A percentile compares a stretch with the other conserved stretches of the same genome.
phyloP scores from a whole-genome alignment of 495 filamentous ascomycete genomes.

The Hyaloscypha finlandica region DNA sequence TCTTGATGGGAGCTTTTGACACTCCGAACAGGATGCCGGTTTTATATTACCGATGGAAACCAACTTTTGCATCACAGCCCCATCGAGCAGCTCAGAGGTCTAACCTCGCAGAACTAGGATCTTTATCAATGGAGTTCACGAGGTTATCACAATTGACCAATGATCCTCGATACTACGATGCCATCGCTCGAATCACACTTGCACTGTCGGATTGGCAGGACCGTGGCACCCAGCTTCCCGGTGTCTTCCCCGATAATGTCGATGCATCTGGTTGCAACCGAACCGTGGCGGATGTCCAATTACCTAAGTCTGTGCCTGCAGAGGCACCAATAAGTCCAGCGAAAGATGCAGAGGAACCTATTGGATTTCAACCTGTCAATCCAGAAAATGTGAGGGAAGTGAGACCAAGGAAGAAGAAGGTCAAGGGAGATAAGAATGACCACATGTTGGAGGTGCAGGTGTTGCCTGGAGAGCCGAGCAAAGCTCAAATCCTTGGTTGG shows the following conservation, averaged over 20 bases:
- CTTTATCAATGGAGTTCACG: constrained; percentile 93
- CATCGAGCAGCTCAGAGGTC: constrained; percentile 64
- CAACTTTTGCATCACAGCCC: constrained; percentile 61
- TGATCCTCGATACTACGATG: constrained; percentile 89
- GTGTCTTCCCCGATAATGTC: constrained; percentile 79
- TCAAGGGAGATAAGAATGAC: constrained; percentile 8
- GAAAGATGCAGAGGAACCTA: constrained; percentile 15
- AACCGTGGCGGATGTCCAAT: constrained; percentile 30
- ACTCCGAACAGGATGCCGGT: constrained; percentile 95
- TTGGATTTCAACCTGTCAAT: constrained; percentile 26
- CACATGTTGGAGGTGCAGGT: constrained; percentile 23
- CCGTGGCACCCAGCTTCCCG: constrained; percentile 69
- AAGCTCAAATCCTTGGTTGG: constrained; percentile 28
- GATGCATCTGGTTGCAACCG: constrained; percentile 68
- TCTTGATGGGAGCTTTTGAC: constrained; percentile 91
- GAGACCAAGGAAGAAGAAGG: constrained; percentile 17
- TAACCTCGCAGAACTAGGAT: constrained; percentile 83
- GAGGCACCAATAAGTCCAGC: constrained; percentile 7
- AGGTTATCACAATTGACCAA: constrained; percentile 89
- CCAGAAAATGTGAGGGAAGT: constrained; percentile 16
- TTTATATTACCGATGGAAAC: constrained; percentile 83
- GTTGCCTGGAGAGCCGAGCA: constrained; percentile 26
- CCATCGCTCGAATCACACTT: constrained; percentile 87
- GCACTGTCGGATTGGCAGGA: constrained; percentile 79
- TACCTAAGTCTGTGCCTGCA: neutral